Percentiles rank a stretch among this genome's conserved stretches.
These are phyloP conservation scores for Scenedesmus sp. DNA, from an alignment of 163 green algal genomes.

Conservation along the genomic window DNA sequence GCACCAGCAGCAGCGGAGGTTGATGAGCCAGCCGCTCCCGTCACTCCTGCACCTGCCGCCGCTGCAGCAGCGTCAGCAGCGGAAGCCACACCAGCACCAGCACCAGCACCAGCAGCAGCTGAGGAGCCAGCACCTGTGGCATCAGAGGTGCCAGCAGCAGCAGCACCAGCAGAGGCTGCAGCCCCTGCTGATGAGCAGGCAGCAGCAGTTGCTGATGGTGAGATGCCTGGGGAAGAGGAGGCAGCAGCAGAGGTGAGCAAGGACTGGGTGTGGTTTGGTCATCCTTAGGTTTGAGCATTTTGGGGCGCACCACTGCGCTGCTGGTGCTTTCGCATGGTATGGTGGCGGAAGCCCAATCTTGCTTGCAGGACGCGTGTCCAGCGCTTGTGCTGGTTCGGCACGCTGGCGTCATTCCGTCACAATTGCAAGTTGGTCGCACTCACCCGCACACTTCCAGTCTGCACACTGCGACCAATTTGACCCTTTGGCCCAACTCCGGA, in stretches of 20 bases:
- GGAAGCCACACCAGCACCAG: neutral
- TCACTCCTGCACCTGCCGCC: conserved; percentile 13
- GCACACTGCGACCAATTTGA: too few relatives aligned
- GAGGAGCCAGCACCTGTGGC: neutral
- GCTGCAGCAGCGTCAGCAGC: conserved; percentile 20
- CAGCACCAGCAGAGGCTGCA: neutral
- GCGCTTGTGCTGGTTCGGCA: too few relatives aligned
- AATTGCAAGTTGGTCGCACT: too few relatives aligned
- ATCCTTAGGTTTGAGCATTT: too few relatives aligned
- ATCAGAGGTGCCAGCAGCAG: neutral
- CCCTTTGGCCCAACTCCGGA: too few relatives aligned
- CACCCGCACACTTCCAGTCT: too few relatives aligned
- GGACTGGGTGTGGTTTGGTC: too few relatives aligned
- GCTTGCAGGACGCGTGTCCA: too few relatives aligned
- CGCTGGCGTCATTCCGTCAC: too few relatives aligned
- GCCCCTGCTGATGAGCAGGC: conserved; percentile 14
- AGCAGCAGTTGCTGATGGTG: conserved; percentile 9
- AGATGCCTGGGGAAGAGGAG: neutral
- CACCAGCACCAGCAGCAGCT: conserved; percentile 35
- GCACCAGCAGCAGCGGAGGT: neutral
- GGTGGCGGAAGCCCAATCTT: too few relatives aligned
- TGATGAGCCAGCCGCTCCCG: neutral
- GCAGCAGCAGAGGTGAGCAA: neutral
- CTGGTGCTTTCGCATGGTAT: too few relatives aligned
- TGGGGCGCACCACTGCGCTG: too few relatives aligned